Evolutionary conservation across 1,284 basidiomycete genomes (phyloP).

Genomic region (Coriolopsis trogii): DNA sequence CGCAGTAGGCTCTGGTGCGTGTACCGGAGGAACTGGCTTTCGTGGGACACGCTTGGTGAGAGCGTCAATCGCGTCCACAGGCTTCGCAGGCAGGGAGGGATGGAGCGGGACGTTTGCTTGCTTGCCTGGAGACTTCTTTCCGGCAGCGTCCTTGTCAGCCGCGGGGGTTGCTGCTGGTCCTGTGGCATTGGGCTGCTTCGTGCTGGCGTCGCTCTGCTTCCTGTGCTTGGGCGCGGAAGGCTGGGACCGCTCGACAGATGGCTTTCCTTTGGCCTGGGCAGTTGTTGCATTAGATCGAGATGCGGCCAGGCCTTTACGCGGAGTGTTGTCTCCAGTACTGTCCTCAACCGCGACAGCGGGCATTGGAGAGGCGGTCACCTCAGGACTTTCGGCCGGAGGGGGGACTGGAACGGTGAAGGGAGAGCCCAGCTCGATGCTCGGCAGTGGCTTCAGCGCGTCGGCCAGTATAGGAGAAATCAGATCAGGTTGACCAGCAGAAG

Average conservation of each 20-base stretch:
- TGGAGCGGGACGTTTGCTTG: slow-evolving; percentile 36
- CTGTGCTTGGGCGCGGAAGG: neutral
- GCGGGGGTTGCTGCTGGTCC: neutral
- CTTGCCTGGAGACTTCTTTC: slow-evolving; percentile 15
- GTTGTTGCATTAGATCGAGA: neutral
- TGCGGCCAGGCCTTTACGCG: slow-evolving; percentile 1
- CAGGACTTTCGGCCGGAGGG: slow-evolving; percentile 23
- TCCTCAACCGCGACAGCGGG: neutral
- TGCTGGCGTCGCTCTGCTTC: slow-evolving; percentile 4
- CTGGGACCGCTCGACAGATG: neutral
- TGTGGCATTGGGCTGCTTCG: neutral
- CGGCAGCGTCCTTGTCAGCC: neutral
- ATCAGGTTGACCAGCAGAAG: slow-evolving; percentile 5
- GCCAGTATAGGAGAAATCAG: slow-evolving; percentile 71
- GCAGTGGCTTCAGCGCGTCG: slow-evolving; percentile 65
- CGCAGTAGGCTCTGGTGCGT: slow-evolving; percentile 2
- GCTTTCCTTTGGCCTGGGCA: neutral
- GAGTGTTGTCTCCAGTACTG: slow-evolving; percentile 8
- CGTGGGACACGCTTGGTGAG: slow-evolving; percentile 7
- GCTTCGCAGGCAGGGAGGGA: slow-evolving; percentile 54
- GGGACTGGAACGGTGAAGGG: slow-evolving; percentile 27
- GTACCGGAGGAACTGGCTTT: slow-evolving; percentile 8
- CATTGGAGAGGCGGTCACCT: neutral
- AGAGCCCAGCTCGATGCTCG: slow-evolving; percentile 40
- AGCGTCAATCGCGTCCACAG: slow-evolving; percentile 34